phyloP scores from a whole-genome alignment of 345 rosid species.

The Pistacia vera region DNA sequence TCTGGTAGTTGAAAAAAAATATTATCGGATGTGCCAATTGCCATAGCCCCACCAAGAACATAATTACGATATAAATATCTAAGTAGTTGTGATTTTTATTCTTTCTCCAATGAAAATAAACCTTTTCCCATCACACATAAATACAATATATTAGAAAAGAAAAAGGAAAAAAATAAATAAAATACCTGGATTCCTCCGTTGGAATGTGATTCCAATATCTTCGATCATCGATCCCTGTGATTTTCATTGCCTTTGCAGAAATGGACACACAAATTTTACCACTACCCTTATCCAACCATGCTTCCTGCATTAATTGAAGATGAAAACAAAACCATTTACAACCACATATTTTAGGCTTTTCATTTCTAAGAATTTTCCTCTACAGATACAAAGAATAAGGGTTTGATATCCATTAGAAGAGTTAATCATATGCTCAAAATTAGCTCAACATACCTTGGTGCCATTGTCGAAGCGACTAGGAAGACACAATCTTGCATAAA shows the following conservation, averaged over 20 bases:
- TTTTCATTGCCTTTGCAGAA: conserved; percentile 78
- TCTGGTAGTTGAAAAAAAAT: not conserved
- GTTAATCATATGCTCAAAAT: not conserved
- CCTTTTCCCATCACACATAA: no score
- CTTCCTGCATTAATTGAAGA: conserved; percentile 41
- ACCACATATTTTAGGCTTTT: not conserved
- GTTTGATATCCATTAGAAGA: not conserved
- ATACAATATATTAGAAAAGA: no score
- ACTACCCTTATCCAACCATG: conserved; percentile 77
- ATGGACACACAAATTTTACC: conserved; percentile 68
- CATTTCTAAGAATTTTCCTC: no score
- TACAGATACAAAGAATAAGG: no score
- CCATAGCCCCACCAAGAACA: not conserved
- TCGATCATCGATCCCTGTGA: conserved; percentile 87
- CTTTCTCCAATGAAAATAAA: not conserved
- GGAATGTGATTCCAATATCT: conserved; percentile 85
- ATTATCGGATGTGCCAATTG: not conserved
- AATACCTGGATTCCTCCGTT: conserved; percentile 84
- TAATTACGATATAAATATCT: not conserved
- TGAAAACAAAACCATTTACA: not conserved
- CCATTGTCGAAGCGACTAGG: conserved; percentile 65
- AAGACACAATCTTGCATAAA: conserved; percentile 58
- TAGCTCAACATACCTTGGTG: conserved; percentile 52
- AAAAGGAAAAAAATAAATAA: not conserved
- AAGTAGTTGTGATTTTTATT: not conserved